Base-by-base conservation (phyloP, 352 stramenopile species). In the Stephanocyclus meneghinianus region DNA sequence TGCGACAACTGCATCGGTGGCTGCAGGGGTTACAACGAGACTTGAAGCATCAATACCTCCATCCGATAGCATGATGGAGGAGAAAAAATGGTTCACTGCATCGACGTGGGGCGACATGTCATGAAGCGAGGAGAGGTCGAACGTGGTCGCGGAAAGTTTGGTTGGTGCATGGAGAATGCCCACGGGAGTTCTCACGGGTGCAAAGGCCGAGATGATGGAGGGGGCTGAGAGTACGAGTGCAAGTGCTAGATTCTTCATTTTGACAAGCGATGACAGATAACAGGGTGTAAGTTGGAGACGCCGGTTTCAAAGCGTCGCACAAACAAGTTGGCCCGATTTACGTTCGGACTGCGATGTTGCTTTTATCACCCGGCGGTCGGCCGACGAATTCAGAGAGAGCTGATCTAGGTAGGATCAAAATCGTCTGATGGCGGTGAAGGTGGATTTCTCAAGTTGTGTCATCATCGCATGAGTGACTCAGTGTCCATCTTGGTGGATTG, bases 41-140 rank as follows among this genome's bases (percentile, higher is more conserved):
- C 11, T 21, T 9, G 55, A 59, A 10, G 21, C 76, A 71, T 80
- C 75, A 16, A 66, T 37, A 8, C 73, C 66, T 18, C 61, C 63
- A 78, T 91, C 87, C 11, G 85, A 74, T 13, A 92, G 69, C 13
- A 74, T 71, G 37, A 90, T 56, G 0, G 84, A 87, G 0, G 87
- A 88, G 71, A 92, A 83, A 21, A 81, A 77, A 65, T 87, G 62
- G 15, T 84, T 74, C 10, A 90, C 45, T 21, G 78, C 80, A 42
- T 87, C 59, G 8, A 82, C 48, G 15, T 90, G 78, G n/a, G 80
- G 56, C 9, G 76, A 74, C 2, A 87, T 35, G n/a, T 88, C 84
- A 10, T 78, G 53, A 18, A 88, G 59, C n/a, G 62, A 40, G 11
- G 77, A 78, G 37, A 79, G 85, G 53, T 91, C 85, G 2, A 89